Base-by-base conservation (phyloP, 1,284 basidiomycete genomes). In the Entoloma clypeatum region DNA sequence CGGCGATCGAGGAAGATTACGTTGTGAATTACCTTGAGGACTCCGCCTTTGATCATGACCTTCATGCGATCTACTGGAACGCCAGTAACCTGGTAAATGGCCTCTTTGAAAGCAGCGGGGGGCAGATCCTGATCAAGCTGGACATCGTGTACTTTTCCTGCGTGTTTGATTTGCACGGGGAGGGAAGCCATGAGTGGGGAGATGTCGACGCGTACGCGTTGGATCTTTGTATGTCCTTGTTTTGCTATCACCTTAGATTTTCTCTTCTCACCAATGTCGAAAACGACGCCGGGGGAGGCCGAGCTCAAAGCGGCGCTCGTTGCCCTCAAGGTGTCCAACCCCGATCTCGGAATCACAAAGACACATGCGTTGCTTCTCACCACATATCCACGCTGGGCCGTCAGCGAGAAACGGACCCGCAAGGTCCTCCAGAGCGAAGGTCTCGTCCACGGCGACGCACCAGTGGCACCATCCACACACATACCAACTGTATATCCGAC, bases 11-110 rank as follows among this genome's bases (percentile, higher is more conserved):
- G 14, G 5, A 23, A 10, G 26, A 22, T 5, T 30, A 32, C 19
- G 25, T 5, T n/a, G 10, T 31, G 33, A 49, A 57, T 14, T 40
- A 85, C 88, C 77, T 92, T 93, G 60, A 96, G 75, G 53, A 91
- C 75, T n/a, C 90, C 90, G 35, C 90, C 90, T 62, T 96, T 97
- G 61, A 95, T 75, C 88, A 97, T 94, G 50, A 98, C 87, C 66
- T 97, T 99, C 87, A 96, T 94, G 36, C 93, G 76, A 55, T 94
- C 92, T 36, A 78, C 63, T 8, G 93, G 92, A 3, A 98, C 86
- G 7, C 92, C 92, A 0, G 93, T 97, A 29, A 74, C 68, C 43
- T 84, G 74, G 56, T 89, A 87, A 33, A 97, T 75, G 2, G 79
- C 70, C 54, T 91, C 77, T 63, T 96, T 96, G 75, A 96, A 95